A percentile compares a stretch with the other conserved stretches of the same genome.
Evolutionary conservation across 805 yeast genomes (phyloP).

Genomic region (Torulaspora quercuum): DNA sequence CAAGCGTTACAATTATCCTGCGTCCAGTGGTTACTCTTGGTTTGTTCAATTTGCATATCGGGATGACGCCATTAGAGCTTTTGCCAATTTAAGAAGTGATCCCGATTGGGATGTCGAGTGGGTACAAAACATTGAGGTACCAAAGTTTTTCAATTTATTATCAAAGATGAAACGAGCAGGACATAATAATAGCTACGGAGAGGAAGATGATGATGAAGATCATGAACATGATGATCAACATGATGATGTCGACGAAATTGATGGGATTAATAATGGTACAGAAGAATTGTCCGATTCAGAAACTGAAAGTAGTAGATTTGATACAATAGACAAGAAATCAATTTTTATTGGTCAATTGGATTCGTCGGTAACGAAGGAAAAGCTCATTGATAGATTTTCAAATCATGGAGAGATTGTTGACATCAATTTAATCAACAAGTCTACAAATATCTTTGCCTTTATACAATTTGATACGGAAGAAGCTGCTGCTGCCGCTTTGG

Average conservation of each 20-base stretch:
- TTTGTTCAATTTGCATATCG: constrained; percentile 74
- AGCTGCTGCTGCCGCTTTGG: constrained; percentile 84
- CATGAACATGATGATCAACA: constrained; percentile 10
- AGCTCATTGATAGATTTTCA: constrained; percentile 55
- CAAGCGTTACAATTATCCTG: constrained; percentile 21
- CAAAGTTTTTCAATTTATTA: constrained; percentile 35
- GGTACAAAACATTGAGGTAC: constrained; percentile 77
- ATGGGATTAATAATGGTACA: constrained; percentile 1
- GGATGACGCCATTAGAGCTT: constrained; percentile 85
- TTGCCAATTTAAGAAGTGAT: constrained; percentile 59
- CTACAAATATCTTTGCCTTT: constrained; percentile 63
- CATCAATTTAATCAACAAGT: constrained; percentile 52
- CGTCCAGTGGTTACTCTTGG: constrained; percentile 49
- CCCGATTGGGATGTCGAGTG: constrained; percentile 65
- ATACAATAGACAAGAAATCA: constrained; percentile 62
- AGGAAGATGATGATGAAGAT: constrained; percentile 7
- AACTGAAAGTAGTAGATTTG: constrained; percentile 5
- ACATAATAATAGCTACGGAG: constrained; percentile 15
- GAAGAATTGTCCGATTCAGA: constrained; percentile 9
- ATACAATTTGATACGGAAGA: constrained; percentile 59
- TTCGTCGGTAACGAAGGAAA: constrained; percentile 50
- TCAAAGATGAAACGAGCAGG: constrained; percentile 17
- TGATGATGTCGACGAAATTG: constrained; percentile 12
- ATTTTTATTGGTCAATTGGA: constrained; percentile 78
- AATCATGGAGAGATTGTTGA: constrained; percentile 64